Conservation (phyloP, 1,139 yeast species). For the Maudiozyma humilis region DNA sequence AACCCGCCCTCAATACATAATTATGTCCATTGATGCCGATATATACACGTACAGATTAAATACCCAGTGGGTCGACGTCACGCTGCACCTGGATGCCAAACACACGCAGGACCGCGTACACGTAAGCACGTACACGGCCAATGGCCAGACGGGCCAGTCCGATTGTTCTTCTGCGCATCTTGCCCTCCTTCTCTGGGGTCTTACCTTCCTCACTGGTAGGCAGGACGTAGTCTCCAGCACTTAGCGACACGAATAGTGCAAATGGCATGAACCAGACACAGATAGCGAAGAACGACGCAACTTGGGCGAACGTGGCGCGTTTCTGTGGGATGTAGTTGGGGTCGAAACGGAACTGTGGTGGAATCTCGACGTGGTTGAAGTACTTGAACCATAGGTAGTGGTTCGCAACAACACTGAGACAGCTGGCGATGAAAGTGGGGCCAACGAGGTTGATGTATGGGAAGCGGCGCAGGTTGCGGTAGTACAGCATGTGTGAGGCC, state of each 20-base stretch:
- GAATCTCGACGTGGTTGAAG: slow-evolving; percentile 56
- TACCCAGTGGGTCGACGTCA: slow-evolving; percentile 40
- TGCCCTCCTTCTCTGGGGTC: slow-evolving; percentile 26
- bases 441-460: slow-evolving; percentile 75
- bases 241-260: slow-evolving; percentile 79
- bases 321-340: slow-evolving; percentile 58
- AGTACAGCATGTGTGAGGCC: slow-evolving; percentile 61
- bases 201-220: slow-evolving; percentile 40
- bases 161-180: slow-evolving; percentile 34
- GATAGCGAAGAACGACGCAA: slow-evolving; percentile 87
- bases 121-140: slow-evolving; percentile 42
- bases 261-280: slow-evolving; percentile 94
- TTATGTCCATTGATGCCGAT: background rate
- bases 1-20: background rate
- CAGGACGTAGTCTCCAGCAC: slow-evolving; percentile 84
- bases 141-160: slow-evolving; percentile 62
- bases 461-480: slow-evolving; percentile 67
- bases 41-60: background rate
- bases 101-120: slow-evolving; percentile 42
- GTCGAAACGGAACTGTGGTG: slow-evolving; percentile 43
- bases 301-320: slow-evolving; percentile 76
- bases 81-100: slow-evolving; percentile 63
- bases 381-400: slow-evolving; percentile 88
- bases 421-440: slow-evolving; percentile 61
- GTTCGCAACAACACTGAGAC: slow-evolving; percentile 65